Percentiles rank a stretch among this genome's conserved stretches.
These are phyloP conservation scores for Cyclotella kingstonii DNA, from an alignment of 108 stramenopile genomes.

Conservation along the genomic window DNA sequence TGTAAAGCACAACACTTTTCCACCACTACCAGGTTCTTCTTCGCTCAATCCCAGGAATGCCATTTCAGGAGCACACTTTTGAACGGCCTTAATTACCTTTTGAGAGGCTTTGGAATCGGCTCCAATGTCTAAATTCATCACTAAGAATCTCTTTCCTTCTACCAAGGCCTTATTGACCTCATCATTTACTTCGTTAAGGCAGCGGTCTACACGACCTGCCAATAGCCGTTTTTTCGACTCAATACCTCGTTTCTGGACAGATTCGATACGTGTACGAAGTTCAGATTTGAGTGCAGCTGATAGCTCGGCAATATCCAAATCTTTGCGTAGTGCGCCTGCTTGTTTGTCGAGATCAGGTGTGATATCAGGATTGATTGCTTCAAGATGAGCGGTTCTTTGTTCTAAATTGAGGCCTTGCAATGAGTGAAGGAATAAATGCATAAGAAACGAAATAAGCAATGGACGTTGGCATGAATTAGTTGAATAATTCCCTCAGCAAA, in stretches of 20 bases:
- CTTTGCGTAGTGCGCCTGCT: slow-evolving; percentile 80
- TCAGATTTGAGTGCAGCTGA: slow-evolving; percentile 83
- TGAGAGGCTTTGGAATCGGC: slow-evolving; percentile 93
- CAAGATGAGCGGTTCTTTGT: slow-evolving; percentile 47
- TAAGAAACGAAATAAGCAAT: no score
- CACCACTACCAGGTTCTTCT: slow-evolving; percentile 78
- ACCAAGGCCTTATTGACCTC: slow-evolving; percentile 55
- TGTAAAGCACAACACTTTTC: slow-evolving; percentile 80
- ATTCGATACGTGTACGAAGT: slow-evolving; percentile 75
- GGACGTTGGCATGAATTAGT: no score
- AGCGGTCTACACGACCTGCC: slow-evolving; percentile 58
- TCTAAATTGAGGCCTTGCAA: slow-evolving; percentile 43
- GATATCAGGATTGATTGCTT: slow-evolving; percentile 41
- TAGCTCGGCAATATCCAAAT: slow-evolving; percentile 68
- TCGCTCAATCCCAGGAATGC: slow-evolving; percentile 84
- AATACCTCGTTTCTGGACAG: slow-evolving; percentile 79
- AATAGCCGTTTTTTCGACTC: slow-evolving; percentile 82
- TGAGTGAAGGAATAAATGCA: no score
- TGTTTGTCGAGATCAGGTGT: slow-evolving; percentile 71
- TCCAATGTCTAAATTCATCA: slow-evolving; percentile 84
- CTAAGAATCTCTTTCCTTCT: slow-evolving; percentile 45
- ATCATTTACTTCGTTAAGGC: slow-evolving; percentile 58
- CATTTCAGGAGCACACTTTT: slow-evolving; percentile 77
- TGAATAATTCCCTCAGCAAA: no score
- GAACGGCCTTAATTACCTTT: slow-evolving; percentile 85